Evolutionary conservation across 139 green algal genomes (phyloP).

Genomic region (Chlorella sp.): DNA sequence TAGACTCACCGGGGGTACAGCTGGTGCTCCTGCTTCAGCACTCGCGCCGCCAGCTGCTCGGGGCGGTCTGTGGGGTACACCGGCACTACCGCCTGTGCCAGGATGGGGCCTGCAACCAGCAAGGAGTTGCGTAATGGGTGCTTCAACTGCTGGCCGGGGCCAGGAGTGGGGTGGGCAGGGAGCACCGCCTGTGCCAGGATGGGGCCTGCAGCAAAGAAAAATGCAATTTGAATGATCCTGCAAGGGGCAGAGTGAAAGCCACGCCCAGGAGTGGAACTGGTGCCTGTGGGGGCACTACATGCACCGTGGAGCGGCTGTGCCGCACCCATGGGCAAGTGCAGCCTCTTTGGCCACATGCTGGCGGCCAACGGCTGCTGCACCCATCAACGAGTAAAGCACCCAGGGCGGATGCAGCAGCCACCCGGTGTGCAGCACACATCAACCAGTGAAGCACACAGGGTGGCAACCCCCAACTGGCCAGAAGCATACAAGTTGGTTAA

Average conservation of each 20-base stretch:
- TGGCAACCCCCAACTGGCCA: no score
- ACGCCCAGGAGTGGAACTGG: no score
- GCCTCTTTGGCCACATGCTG: neutral
- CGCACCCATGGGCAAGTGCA: no score
- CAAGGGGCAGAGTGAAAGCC: no score
- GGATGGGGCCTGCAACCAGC: constrained; percentile 77
- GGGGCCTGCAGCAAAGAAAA: constrained; percentile 73
- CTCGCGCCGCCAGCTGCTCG: constrained; percentile 77
- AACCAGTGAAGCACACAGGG: neutral
- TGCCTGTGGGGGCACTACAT: no score
- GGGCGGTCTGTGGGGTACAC: constrained; percentile 86
- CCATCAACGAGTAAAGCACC: neutral
- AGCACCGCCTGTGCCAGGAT: constrained; percentile 95
- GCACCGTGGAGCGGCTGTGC: no score
- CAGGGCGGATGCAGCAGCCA: no score
- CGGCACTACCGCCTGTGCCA: constrained; percentile 90
- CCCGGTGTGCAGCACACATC: no score
- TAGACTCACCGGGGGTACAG: constrained; percentile 82
- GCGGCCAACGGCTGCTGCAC: neutral
- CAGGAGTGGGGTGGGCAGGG: constrained; percentile 83
- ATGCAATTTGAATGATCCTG: no score
- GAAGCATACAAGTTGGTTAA: neutral
- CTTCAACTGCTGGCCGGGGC: no score
- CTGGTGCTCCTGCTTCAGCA: constrained; percentile 90
- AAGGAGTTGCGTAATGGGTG: no score